These are phyloP conservation scores for Thraustotheca clavata DNA, from an alignment of 352 stramenopile genomes.

Conservation along the genomic window DNA sequence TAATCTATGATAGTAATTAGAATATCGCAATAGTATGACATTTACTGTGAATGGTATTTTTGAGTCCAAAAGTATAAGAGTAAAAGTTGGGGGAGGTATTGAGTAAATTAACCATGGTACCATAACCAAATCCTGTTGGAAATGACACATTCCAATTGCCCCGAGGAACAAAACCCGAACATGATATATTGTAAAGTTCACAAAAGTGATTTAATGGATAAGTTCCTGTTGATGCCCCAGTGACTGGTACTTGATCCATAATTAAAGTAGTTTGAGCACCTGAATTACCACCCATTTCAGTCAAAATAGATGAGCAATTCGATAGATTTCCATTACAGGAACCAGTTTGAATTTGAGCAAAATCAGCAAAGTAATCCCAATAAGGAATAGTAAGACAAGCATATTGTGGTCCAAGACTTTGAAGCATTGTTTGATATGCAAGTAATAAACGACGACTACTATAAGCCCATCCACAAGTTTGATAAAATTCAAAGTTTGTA, in stretches of 20 bases:
- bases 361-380: slow-evolving; percentile 72
- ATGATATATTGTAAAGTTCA: slow-evolving; percentile 31
- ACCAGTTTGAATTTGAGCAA: slow-evolving; percentile 31
- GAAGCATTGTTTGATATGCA: slow-evolving; percentile 65
- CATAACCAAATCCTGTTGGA: slow-evolving; percentile 53
- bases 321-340: slow-evolving; percentile 34
- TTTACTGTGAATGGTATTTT: slow-evolving; percentile 17
- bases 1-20: not conserved
- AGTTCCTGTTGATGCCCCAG: slow-evolving; percentile 24
- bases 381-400: slow-evolving; percentile 68
- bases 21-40: not conserved
- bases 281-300: slow-evolving; percentile 45
- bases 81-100: slow-evolving; percentile 19
- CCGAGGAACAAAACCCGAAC: slow-evolving; percentile 47
- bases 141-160: slow-evolving; percentile 36
- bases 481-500: slow-evolving; percentile 42
- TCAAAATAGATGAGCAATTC: slow-evolving; percentile 52
- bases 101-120: slow-evolving; percentile 28
- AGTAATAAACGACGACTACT: slow-evolving; percentile 53
- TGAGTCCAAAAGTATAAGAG: slow-evolving; percentile 7
- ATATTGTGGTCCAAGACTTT: slow-evolving; percentile 41
- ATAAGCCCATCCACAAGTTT: slow-evolving; percentile 62
- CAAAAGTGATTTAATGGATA: slow-evolving; percentile 36
- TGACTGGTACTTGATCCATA: slow-evolving; percentile 23
- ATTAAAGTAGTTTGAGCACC: slow-evolving; percentile 20